Conservation (phyloP, 164 flowering plant genomes). For the Vitis labrusca region DNA sequence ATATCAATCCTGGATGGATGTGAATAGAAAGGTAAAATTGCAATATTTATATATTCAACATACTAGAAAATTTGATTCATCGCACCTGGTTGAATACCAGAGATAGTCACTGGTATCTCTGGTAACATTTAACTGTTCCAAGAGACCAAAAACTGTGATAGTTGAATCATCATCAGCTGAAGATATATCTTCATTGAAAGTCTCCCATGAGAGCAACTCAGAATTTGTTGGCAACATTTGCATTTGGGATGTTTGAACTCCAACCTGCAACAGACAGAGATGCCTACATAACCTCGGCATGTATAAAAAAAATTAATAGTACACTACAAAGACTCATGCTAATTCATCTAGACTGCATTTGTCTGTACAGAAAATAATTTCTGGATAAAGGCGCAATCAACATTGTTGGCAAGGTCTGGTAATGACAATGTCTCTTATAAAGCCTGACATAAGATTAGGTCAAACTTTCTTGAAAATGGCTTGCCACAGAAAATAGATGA, state of each 20-base stretch:
- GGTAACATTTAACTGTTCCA: slow-evolving; percentile 56
- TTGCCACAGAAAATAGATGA: background rate
- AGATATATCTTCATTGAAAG: slow-evolving; percentile 38
- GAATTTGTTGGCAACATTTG: slow-evolving; percentile 30
- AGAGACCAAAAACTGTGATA: slow-evolving; percentile 30
- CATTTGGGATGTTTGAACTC: slow-evolving; percentile 21
- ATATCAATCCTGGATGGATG: slow-evolving; percentile 41
- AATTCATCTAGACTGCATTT: background rate
- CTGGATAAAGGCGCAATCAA: background rate
- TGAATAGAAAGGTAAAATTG: background rate
- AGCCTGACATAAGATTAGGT: too few species aligned
- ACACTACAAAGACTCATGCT: background rate
- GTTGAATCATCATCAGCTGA: slow-evolving; percentile 21
- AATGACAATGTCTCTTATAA: too few species aligned
- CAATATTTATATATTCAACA: background rate
- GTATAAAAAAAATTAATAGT: background rate
- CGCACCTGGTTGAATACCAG: slow-evolving; percentile 59
- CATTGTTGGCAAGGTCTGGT: background rate
- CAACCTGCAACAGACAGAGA: slow-evolving; percentile 27
- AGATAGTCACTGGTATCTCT: slow-evolving; percentile 56
- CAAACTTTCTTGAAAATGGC: too few species aligned
- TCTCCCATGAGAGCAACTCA: slow-evolving; percentile 28
- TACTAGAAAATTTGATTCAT: background rate
- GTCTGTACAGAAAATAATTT: background rate
- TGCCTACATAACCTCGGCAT: background rate